Conservation (phyloP, 805 yeast genomes). For the Wickerhamomyces alni region DNA sequence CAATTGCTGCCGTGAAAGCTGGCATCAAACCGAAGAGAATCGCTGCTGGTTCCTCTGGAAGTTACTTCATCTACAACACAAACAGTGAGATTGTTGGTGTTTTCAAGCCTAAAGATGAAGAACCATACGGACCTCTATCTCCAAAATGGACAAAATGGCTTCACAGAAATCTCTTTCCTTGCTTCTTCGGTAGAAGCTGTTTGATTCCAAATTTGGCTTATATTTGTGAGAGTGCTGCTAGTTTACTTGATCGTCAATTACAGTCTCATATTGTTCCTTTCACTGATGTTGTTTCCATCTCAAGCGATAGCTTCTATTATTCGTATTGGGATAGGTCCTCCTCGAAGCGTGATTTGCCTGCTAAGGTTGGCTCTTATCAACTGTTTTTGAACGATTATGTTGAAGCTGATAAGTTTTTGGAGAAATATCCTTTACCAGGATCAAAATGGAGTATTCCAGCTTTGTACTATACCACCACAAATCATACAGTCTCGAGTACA, state of each 20-base stretch:
- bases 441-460: constrained; percentile 21
- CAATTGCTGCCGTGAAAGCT: constrained; percentile 40
- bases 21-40: constrained; percentile 47
- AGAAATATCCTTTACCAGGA: constrained; percentile 52
- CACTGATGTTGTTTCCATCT: constrained; percentile 45
- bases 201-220: constrained; percentile 69
- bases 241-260: constrained; percentile 55
- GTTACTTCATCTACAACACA: constrained; percentile 48
- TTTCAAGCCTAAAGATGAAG: constrained; percentile 77
- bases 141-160: constrained; percentile 82
- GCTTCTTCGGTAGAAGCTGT: constrained; percentile 71
- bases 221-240: constrained; percentile 67
- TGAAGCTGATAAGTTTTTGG: constrained; percentile 57
- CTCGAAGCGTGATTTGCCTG: constrained; percentile 26
- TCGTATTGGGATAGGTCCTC: constrained; percentile 37
- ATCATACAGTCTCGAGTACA: not conserved
- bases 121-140: constrained; percentile 71
- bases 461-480: not conserved
- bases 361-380: constrained; percentile 65
- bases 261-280: constrained; percentile 57
- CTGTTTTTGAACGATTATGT: constrained; percentile 50
- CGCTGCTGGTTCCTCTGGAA: constrained; percentile 63
- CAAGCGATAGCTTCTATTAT: constrained; percentile 33
- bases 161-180: constrained; percentile 69
- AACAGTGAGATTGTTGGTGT: constrained; percentile 42